Evolutionary conservation across 352 stramenopile genomes (phyloP).

Genomic region (Pythium oligandrum): DNA sequence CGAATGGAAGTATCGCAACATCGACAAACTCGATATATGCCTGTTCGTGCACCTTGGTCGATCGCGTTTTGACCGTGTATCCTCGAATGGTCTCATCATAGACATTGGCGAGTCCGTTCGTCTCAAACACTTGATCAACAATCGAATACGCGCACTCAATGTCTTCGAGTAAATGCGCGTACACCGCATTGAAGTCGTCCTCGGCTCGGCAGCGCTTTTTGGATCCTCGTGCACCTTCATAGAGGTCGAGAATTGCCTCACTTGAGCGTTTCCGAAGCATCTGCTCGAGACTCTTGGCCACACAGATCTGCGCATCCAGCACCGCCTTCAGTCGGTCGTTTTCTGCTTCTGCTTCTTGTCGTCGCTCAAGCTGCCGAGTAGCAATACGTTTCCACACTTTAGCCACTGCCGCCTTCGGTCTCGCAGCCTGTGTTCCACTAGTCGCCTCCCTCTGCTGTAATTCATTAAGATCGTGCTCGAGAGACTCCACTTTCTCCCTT

Average conservation of each 20-base stretch:
- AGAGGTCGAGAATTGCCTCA: constrained; percentile 27
- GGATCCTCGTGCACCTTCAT: constrained; percentile 7
- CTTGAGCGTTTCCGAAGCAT: constrained; percentile 44
- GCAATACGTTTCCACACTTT: constrained; percentile 49
- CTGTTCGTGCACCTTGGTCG: constrained; percentile 6
- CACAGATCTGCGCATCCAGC: constrained; percentile 41
- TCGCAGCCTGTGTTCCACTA: constrained; percentile 11
- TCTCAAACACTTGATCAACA: constrained; percentile 37
- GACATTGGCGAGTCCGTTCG: constrained; percentile 31
- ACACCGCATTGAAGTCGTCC: constrained; percentile 21
- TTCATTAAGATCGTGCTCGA: constrained; percentile 31
- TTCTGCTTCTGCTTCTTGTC: constrained; percentile 33
- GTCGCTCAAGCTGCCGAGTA: constrained; percentile 33
- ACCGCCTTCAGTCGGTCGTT: constrained; percentile 33
- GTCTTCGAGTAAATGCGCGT: constrained; percentile 12
- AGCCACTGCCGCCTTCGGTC: constrained; percentile 13
- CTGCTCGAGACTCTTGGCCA: constrained; percentile 42
- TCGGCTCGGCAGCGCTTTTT: constrained; percentile 5
- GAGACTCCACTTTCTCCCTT: constrained; percentile 30
- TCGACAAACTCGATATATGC: constrained; percentile 16
- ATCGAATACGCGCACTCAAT: constrained; percentile 29
- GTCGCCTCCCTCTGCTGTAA: constrained; percentile 22
- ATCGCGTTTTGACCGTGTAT: constrained; percentile 14
- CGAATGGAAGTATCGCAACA: constrained; percentile 18
- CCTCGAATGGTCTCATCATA: constrained; percentile 12